These are phyloP conservation scores for Wallacemonas rigidus DNA, from an alignment of 208 protist genomes.

Conservation along the genomic window DNA sequence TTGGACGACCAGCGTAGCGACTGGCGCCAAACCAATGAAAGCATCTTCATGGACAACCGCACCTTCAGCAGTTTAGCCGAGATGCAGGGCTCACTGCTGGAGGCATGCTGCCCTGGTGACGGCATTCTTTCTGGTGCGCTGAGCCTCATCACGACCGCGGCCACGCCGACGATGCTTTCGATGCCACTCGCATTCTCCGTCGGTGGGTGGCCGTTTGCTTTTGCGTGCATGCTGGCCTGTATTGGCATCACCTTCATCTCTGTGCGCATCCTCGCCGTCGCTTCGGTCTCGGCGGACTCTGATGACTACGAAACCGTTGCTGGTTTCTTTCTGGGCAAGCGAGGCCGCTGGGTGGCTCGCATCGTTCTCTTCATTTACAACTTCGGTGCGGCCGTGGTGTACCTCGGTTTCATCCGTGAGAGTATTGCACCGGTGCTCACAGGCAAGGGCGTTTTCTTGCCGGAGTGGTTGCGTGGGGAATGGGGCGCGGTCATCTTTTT, in stretches of 20 bases:
- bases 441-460: conserved; percentile 47
- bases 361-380: conserved; percentile 77
- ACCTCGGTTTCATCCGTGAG: conserved; percentile 76
- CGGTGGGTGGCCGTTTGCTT: conserved; percentile 55
- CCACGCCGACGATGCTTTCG: conserved; percentile 75
- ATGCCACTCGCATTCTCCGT: conserved; percentile 74
- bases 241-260: conserved; percentile 68
- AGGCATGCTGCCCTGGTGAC: conserved; percentile 72
- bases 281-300: conserved; percentile 67
- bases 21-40: conserved; percentile 44
- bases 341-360: conserved; percentile 52
- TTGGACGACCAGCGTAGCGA: conserved; percentile 14
- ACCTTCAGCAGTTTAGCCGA: conserved; percentile 80
- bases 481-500: conserved; percentile 47
- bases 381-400: conserved; percentile 70
- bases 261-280: conserved; percentile 72
- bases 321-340: conserved; percentile 66
- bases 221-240: conserved; percentile 51
- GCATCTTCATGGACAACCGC: conserved; percentile 63
- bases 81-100: conserved; percentile 70
- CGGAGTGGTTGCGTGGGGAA: conserved; percentile 54
- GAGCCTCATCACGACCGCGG: conserved; percentile 66
- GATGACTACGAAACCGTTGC: conserved; percentile 82
- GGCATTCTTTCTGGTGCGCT: conserved; percentile 67
- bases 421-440: conserved; percentile 55